Evolutionary conservation across 768 basidiomycete species (phyloP).

Genomic region (Termitomyces eurrhizus): DNA sequence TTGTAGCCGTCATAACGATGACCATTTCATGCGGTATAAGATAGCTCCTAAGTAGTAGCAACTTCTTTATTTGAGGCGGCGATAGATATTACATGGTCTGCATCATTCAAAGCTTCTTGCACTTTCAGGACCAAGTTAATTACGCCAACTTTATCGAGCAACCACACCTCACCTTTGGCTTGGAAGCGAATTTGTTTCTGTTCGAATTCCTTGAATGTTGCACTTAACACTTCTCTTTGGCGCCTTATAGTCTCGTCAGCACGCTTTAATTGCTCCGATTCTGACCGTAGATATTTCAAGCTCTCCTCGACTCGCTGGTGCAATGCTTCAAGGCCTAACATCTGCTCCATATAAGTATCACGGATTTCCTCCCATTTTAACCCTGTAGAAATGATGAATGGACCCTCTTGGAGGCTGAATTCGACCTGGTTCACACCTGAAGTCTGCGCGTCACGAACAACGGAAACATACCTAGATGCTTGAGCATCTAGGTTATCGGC

Average conservation of each 20-base stretch:
- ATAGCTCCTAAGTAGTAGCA: not conserved
- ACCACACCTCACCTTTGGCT: slow-evolving; percentile 33
- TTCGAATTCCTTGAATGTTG: slow-evolving; percentile 40
- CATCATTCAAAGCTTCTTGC: slow-evolving; percentile 38
- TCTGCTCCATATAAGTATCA: slow-evolving; percentile 56
- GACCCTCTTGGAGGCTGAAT: not conserved
- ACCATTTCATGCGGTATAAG: not conserved
- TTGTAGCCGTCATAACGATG: not conserved
- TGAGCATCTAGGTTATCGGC: slow-evolving; percentile 63
- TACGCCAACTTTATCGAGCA: not conserved
- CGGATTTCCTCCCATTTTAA: slow-evolving; percentile 58
- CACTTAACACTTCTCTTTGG: slow-evolving; percentile 34
- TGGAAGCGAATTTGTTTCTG: slow-evolving; percentile 37
- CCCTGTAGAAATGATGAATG: slow-evolving; percentile 30
- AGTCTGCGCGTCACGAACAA: slow-evolving; percentile 34
- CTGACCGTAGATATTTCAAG: slow-evolving; percentile 36
- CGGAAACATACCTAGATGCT: slow-evolving; percentile 43
- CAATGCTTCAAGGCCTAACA: slow-evolving; percentile 52
- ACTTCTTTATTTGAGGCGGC: slow-evolving; percentile 20
- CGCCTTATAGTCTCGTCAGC: slow-evolving; percentile 38
- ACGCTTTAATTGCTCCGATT: slow-evolving; percentile 40
- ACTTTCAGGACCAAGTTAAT: slow-evolving; percentile 21
- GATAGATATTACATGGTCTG: slow-evolving; percentile 32
- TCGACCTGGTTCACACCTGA: slow-evolving; percentile 22
- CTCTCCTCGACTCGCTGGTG: slow-evolving; percentile 51